Base-by-base conservation (phyloP, 2,329 filamentous ascomycete species). In the Dryadomyces sulphureus region DNA sequence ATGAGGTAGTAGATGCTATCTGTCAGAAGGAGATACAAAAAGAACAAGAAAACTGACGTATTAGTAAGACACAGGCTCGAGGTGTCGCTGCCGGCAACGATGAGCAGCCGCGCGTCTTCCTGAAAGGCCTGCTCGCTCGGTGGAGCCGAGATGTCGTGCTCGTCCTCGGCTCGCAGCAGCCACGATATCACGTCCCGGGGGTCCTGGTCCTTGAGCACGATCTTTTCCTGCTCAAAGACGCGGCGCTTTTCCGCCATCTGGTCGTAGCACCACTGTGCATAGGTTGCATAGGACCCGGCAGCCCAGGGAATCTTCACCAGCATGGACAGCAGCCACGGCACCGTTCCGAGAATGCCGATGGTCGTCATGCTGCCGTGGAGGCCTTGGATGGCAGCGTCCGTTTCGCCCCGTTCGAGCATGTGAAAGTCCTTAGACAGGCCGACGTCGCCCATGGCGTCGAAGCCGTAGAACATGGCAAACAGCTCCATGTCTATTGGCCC, bases 1-100 rank as follows among this genome's bases (percentile, higher is more conserved):
- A 47, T 49, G 2, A 59, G 44, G 30, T 53, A 48, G 50, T 65
- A 68, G 54, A 70, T 65, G 7, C 67, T 53, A 19, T 17, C 11
- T 27, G 22, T 8, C 22, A 41, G 8, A n/a, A 9, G 32, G 8
- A 5, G 8, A 3, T 12, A 27, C 32, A 39, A 14, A 7, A n/a
- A 39, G 38, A 6, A 7, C 7, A 5, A 24, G 5, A 24, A 5
- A 40, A 11, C 8, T 27, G n/a, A 25, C 38, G 38, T 24, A 21
- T 40, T 25, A 7, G 25, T 21, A 14, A 40, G 21, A 24, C 21
- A 40, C 38, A 40, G 24, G 38, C 38, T 40, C 21, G 38, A 24
- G 2, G 38, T 40, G 21, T 40, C 21, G n/a, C 38, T 39, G 20
- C 38, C 38, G 2, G 38, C 20, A 22, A 39, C 24, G 16, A 39